Percentiles rank a stretch among this genome's conserved stretches.
Evolutionary conservation across 768 basidiomycete genomes (phyloP).

Genomic region (Suillus americanus): DNA sequence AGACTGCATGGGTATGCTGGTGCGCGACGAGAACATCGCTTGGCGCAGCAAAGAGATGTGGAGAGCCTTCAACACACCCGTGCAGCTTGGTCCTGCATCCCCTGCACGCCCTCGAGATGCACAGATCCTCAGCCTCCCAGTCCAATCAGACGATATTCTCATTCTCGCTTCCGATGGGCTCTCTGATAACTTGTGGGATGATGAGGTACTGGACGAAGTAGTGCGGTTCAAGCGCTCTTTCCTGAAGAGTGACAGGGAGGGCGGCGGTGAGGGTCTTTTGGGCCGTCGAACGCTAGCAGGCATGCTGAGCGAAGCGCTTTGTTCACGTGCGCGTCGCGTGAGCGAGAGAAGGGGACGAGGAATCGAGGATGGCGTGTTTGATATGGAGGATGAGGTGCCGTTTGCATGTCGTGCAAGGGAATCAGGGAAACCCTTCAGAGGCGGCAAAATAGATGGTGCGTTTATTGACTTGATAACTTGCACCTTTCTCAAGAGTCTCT

Average conservation of each 20-base stretch:
- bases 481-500: constrained; percentile 4
- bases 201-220: constrained; percentile 83
- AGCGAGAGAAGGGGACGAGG: constrained; percentile 46
- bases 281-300: constrained; percentile 58
- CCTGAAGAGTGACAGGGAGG: constrained; percentile 20
- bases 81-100: constrained; percentile 61
- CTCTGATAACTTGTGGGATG: constrained; percentile 87
- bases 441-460: constrained; percentile 86
- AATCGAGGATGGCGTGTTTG: constrained; percentile 24
- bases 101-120: constrained; percentile 67
- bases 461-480: neutral
- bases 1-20: constrained; percentile 85
- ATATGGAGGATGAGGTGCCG: constrained; percentile 60
- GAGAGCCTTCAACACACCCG: constrained; percentile 75
- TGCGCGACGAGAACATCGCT: constrained; percentile 73
- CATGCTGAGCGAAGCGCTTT: constrained; percentile 78
- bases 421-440: constrained; percentile 66
- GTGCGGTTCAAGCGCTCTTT: constrained; percentile 50
- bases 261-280: constrained; percentile 29
- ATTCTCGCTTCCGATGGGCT: constrained; percentile 82
- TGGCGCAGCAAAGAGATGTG: constrained; percentile 95
- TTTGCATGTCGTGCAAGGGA: constrained; percentile 81
- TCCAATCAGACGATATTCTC: constrained; percentile 70
- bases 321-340: constrained; percentile 71
- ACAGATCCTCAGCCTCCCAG: constrained; percentile 67